Evolutionary conservation across 192 early-diverging fungal species (phyloP).

Genomic region (Lunasporangiospora selenospora): DNA sequence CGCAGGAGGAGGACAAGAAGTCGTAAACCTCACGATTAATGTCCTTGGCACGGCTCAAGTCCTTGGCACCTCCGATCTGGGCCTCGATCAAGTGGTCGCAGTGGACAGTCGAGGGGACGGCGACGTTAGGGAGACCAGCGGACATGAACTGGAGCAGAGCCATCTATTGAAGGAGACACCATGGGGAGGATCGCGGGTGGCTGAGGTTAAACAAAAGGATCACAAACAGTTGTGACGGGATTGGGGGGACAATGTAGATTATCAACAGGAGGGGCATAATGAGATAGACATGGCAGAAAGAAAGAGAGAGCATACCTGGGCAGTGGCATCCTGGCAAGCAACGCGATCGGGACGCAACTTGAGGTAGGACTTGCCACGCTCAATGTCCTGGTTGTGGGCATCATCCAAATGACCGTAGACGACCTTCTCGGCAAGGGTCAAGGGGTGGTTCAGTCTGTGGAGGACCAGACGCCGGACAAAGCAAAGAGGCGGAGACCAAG

Average conservation of each 20-base stretch:
- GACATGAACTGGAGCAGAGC: slow-evolving; percentile 96
- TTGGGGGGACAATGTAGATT: too few species aligned
- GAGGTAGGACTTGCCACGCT: slow-evolving; percentile 85
- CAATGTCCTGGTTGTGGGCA: slow-evolving; percentile 87
- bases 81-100: slow-evolving; percentile 96
- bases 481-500: too few species aligned
- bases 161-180: too few species aligned
- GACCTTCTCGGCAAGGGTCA: slow-evolving; percentile 93
- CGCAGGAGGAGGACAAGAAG: slow-evolving; percentile 77
- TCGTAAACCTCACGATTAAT: slow-evolving; percentile 90
- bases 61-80: slow-evolving; percentile 74
- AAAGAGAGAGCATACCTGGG: too few species aligned
- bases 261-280: not conserved
- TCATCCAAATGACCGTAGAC: slow-evolving; percentile 95
- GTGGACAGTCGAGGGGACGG: slow-evolving; percentile 89
- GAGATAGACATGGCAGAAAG: too few species aligned
- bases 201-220: too few species aligned
- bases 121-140: slow-evolving; percentile 78
- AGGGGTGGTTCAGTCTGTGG: slow-evolving; percentile 84
- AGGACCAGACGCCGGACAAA: too few species aligned
- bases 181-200: too few species aligned
- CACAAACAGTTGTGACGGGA: too few species aligned
- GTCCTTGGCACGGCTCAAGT: slow-evolving; percentile 76
- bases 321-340: slow-evolving; percentile 95
- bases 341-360: slow-evolving; percentile 94